Evolutionary conservation across 495 filamentous ascomycete species (phyloP).

Genomic region (Bathelium albidoporum): DNA sequence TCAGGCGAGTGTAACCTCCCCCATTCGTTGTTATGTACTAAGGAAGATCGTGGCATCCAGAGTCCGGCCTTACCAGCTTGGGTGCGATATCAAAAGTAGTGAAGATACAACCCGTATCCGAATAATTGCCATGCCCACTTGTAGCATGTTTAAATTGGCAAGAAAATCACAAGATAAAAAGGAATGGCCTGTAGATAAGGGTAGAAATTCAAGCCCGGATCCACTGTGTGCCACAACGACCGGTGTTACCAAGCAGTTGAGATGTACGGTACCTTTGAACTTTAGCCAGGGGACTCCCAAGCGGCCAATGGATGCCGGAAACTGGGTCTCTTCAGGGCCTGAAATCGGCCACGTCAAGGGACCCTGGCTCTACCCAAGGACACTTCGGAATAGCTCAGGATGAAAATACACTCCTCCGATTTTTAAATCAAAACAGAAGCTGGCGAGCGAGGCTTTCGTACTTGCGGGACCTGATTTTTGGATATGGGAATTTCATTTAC

Average conservation of each 20-base stretch:
- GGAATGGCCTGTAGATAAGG: not conserved
- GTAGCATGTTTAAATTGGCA: not conserved
- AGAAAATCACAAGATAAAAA: not conserved
- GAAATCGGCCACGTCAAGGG: too few species aligned
- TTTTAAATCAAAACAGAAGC: too few species aligned
- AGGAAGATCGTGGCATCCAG: constrained; percentile 1
- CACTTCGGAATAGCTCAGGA: too few species aligned
- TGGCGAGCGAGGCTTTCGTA: too few species aligned
- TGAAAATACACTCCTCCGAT: too few species aligned
- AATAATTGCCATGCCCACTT: constrained; percentile 2
- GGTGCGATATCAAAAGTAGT: constrained; percentile 8
- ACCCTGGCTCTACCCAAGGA: too few species aligned
- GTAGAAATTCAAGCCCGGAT: not conserved
- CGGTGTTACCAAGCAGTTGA: not conserved
- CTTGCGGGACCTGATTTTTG: too few species aligned
- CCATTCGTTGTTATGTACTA: constrained; percentile 5
- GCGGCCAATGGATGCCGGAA: not conserved
- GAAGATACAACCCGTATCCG: not conserved
- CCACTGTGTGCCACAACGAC: not conserved
- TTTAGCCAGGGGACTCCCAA: not conserved
- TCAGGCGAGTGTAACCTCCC: constrained; percentile 3
- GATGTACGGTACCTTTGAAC: not conserved
- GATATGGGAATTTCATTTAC: too few species aligned
- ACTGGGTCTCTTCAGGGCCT: not conserved
- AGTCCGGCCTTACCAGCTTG: constrained; percentile 8